Evolutionary conservation across 1,284 basidiomycete species (phyloP), one percentile per base, ranked within the genome.

Genomic region (Farysia itapuensis): DNA sequence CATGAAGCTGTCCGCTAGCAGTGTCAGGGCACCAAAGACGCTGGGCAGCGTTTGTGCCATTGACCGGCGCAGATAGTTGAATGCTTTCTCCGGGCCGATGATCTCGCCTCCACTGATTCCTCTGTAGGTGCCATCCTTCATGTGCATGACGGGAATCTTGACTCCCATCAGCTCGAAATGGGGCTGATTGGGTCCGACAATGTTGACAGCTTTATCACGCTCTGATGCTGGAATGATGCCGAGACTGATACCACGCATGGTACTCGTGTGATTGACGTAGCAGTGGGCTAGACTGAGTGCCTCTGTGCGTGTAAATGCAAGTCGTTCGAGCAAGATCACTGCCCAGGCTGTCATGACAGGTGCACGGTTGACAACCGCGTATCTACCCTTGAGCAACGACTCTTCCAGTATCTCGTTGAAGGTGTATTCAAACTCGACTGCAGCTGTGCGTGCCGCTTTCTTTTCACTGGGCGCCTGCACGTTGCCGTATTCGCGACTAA

Each of bases 321-420:
- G 81, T 21, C 85, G 81, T 67, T 93, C 88, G 6, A 89, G 86
- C 14, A 96, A 86, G 26, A 90, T 79, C 43, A 84, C 88, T 0
- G 89, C 84, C 93, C 93, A 97, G 1, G 88, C 89, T 36, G 87
- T 90, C 88, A 96, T 89, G 42, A 96, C 82, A 1, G 94, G 93
- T 1, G 93, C 92, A 16, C 93, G 85, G 77, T 97, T 97, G 39
- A 90, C 82, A 8, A 90, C 81, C 20, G 84, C 82, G 9, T 77
- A 82, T 66, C 85, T 87, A 31, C 68, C 67, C 0, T 35, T 41
- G 3, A 76, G 47, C 13, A 37, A 32, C 1, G 43, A 23, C 14
- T 47, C 50, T 18, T 66, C 60, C 6, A 72, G 43, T 6, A 74
- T 48, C 34, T 60, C 49, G 29, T 70, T 53, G 53, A 75, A 72